A percentile compares a stretch with the other conserved stretches of the same genome.
These are phyloP conservation scores for Rhinocladiella similis DNA, from an alignment of 2,329 filamentous ascomycete species.

Conservation along the genomic window DNA sequence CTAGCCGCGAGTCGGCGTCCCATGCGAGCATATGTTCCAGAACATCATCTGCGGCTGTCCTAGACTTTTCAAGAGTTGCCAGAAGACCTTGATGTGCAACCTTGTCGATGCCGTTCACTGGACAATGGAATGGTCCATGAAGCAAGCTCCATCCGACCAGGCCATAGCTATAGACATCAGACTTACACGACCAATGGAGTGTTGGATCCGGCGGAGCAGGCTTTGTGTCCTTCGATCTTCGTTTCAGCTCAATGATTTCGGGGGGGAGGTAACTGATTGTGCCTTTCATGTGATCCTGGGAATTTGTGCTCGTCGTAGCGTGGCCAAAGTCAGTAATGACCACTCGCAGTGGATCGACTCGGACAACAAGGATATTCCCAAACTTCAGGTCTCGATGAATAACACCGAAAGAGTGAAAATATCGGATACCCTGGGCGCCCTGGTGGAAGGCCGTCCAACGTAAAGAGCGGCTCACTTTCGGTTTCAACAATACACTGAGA, in stretches of 20 bases:
- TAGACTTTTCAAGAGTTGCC: too few relatives aligned
- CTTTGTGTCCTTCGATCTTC: too few relatives aligned
- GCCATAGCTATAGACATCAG: constrained; percentile 3
- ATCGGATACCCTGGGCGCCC: constrained; percentile 81
- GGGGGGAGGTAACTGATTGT: constrained; percentile 92
- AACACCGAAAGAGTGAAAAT: constrained; percentile 81
- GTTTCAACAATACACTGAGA: too few relatives aligned
- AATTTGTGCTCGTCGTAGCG: constrained; percentile 62
- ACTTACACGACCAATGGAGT: not conserved
- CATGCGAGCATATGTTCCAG: too few relatives aligned
- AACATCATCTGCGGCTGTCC: too few relatives aligned
- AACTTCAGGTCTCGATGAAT: constrained; percentile 90
- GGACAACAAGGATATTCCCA: constrained; percentile 73
- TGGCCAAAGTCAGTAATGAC: constrained; percentile 99
- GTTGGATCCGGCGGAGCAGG: not conserved
- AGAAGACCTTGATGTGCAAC: too few relatives aligned
- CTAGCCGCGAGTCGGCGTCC: too few relatives aligned
- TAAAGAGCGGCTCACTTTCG: not conserved
- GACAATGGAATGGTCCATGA: not conserved
- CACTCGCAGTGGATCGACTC: constrained; percentile 82
- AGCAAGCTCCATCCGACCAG: not conserved
- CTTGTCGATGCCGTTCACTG: too few relatives aligned
- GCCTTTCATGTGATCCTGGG: constrained; percentile 47
- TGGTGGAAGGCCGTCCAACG: constrained; percentile 69
- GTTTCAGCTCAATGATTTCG: constrained; percentile 49